phyloP scores from a whole-genome alignment of 345 rosid genomes.

The Aquilaria sinensis region DNA sequence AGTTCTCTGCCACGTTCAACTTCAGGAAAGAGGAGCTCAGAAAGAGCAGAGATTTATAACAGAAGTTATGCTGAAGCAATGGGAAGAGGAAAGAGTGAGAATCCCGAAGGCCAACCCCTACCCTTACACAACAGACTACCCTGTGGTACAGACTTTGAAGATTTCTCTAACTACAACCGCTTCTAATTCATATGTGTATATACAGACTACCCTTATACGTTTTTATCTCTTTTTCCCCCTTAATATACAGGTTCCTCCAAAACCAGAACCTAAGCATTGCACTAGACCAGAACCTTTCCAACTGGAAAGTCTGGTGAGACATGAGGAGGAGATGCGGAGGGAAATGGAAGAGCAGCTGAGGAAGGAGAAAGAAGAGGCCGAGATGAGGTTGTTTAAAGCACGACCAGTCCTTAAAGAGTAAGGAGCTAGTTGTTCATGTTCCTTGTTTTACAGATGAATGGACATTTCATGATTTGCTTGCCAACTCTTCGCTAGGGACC shows the following conservation, averaged over 20 bases:
- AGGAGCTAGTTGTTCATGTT: constrained; percentile 8
- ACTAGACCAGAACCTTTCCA: constrained; percentile 86
- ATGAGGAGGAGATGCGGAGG: constrained; percentile 79
- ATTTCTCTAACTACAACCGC: neutral
- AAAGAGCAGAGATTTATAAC: constrained; percentile 63
- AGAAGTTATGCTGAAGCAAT: constrained; percentile 50
- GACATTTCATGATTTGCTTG: neutral
- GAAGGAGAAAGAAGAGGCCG: constrained; percentile 68
- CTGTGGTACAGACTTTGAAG: constrained; percentile 51
- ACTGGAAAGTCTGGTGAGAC: constrained; percentile 77
- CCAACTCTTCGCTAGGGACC: constrained; percentile 42
- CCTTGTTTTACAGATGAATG: too few species aligned
- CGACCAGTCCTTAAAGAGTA: constrained; percentile 78
- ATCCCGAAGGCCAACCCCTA: constrained; percentile 83
- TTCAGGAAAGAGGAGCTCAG: constrained; percentile 90
- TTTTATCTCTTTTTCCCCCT: too few species aligned
- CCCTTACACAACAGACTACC: constrained; percentile 94
- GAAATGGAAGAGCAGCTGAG: constrained; percentile 76
- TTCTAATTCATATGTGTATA: neutral
- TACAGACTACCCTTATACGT: too few species aligned
- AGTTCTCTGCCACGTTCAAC: neutral
- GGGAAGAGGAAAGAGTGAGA: constrained; percentile 72
- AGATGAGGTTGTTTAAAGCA: constrained; percentile 70
- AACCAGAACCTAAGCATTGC: constrained; percentile 77
- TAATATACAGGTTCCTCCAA: constrained; percentile 67